Percentiles rank a stretch among this genome's conserved stretches.
Conservation (phyloP, 495 filamentous ascomycete species). For the Aspergillus coremiiformis region DNA sequence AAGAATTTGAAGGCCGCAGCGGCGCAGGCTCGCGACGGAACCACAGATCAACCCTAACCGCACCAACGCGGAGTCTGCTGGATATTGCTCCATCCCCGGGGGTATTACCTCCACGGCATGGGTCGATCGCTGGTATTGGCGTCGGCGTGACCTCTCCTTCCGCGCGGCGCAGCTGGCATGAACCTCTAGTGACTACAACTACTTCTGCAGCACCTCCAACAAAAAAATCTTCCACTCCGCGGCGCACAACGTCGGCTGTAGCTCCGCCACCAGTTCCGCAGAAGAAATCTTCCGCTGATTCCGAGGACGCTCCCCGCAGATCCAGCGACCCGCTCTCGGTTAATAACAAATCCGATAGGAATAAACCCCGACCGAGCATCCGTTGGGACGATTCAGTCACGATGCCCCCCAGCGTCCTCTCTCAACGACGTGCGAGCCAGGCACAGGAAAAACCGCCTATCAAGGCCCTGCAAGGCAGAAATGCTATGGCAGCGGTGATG, state of each 20-base stretch:
- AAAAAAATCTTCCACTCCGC: not conserved
- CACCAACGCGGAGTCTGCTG: constrained; percentile 22
- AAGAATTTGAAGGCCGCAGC: constrained; percentile 5
- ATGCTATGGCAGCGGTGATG: constrained; percentile 35
- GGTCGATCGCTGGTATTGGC: constrained; percentile 34
- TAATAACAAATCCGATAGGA: no score
- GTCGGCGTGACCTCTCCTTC: constrained; percentile 23
- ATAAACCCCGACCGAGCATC: constrained; percentile 13
- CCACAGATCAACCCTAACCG: constrained; percentile 24
- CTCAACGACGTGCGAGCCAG: constrained; percentile 1
- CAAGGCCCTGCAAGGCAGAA: constrained; percentile 16
- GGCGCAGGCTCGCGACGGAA: not conserved
- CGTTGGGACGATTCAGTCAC: constrained; percentile 21
- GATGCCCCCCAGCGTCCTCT: constrained; percentile 11
- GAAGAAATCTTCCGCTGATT: constrained; percentile 6
- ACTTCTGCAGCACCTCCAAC: not conserved
- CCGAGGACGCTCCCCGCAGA: constrained; percentile 1
- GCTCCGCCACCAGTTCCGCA: constrained; percentile 3
- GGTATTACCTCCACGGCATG: constrained; percentile 29
- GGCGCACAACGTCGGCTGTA: constrained; percentile 2
- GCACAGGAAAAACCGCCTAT: constrained; percentile 13
- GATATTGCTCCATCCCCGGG: constrained; percentile 19
- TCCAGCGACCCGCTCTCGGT: not conserved
- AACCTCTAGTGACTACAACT: constrained; percentile 13
- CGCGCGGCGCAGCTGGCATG: constrained; percentile 6